Percentiles rank a stretch among this genome's conserved stretches.
These are phyloP conservation scores for Amanita brunnescens DNA, from an alignment of 768 basidiomycete species.

Conservation along the genomic window DNA sequence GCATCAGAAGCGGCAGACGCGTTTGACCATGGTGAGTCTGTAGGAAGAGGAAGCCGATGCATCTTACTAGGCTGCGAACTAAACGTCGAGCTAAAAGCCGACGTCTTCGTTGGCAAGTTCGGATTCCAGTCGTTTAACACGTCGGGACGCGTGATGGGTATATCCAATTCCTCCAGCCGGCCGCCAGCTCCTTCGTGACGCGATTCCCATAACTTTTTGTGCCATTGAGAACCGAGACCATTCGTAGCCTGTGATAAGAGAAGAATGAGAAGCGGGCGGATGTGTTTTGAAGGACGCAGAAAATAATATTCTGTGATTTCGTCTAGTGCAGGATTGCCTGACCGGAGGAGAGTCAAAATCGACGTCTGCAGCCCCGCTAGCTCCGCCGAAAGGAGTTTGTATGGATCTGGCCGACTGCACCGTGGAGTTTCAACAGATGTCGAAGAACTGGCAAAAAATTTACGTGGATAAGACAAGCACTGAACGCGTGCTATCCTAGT, in stretches of 20 bases:
- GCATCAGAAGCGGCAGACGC: conserved; percentile 6
- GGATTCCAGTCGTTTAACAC: conserved; percentile 90
- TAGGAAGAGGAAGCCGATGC: conserved; percentile 18
- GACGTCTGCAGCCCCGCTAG: conserved; percentile 58
- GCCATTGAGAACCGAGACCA: conserved; percentile 64
- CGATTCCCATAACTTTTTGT: conserved; percentile 46
- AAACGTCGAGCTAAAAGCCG: conserved; percentile 41
- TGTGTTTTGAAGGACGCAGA: conserved; percentile 79
- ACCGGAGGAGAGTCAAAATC: conserved; percentile 67
- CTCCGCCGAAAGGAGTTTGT: conserved; percentile 57
- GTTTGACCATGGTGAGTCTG: conserved; percentile 15
- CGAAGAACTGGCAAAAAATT: background rate
- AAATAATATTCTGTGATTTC: conserved; percentile 93
- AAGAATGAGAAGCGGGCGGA: conserved; percentile 81
- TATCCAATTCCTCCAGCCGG: conserved; percentile 51
- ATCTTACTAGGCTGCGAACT: conserved; percentile 20
- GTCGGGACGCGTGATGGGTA: conserved; percentile 60
- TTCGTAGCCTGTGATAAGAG: conserved; percentile 87
- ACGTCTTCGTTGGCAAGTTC: conserved; percentile 52
- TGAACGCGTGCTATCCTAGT: no score
- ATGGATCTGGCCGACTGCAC: conserved; percentile 46
- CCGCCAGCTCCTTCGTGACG: conserved; percentile 42
- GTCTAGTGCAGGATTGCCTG: conserved; percentile 72
- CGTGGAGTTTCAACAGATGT: background rate
- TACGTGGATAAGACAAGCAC: no score